Evolutionary conservation across 176 grass and related monocot genomes (phyloP), one percentile per base, ranked within the genome.

Genomic region (Oryza meridionalis): DNA sequence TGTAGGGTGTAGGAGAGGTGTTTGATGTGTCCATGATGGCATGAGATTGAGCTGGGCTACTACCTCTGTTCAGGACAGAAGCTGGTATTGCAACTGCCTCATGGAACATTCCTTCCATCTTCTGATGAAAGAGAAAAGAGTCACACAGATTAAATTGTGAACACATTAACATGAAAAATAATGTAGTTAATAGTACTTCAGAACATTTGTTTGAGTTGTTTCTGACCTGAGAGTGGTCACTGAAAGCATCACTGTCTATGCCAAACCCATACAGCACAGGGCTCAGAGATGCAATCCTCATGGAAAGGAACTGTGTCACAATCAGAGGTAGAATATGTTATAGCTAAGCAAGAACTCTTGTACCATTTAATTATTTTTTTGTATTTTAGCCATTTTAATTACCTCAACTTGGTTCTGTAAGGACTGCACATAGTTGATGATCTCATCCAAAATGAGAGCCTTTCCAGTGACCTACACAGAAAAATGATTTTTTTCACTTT

Each of bases 371-470:
- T 59, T n/a, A 32, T 10, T 43, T 43, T 43, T 43, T 43, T 43
- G 42, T 43, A 43, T 43, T 43, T 11, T 43, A 58, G 9, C 2
- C 5, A 25, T 76, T 8, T 72, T 33, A 67, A 11, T 55, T 88
- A 94, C 92, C 95, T 97, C 95, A 69, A 97, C 92, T 94, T 97
- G 95, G 82, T 97, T 92, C 75, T 97, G 95, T 72, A 97, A 83
- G 68, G 92, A 93, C 65, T 93, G 95, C 32, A 97, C 92, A 59
- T 97, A 97, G 59, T 97, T 97, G 65, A 94, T 97, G 31, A 97
- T 97, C 86, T 97, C 95, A 82, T 97, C 95, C 82, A 97, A 70
- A 78, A 97, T 50, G 47, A 89, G 89, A 19, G 92, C 92, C 73
- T 97, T 94, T 21, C 95, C 92, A 86, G 86, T 91, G 46, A 97